Evolutionary conservation across 768 basidiomycete genomes (phyloP), one percentile per base, ranked within the genome.

Genomic region (Candolleomyces efflorescens): DNA sequence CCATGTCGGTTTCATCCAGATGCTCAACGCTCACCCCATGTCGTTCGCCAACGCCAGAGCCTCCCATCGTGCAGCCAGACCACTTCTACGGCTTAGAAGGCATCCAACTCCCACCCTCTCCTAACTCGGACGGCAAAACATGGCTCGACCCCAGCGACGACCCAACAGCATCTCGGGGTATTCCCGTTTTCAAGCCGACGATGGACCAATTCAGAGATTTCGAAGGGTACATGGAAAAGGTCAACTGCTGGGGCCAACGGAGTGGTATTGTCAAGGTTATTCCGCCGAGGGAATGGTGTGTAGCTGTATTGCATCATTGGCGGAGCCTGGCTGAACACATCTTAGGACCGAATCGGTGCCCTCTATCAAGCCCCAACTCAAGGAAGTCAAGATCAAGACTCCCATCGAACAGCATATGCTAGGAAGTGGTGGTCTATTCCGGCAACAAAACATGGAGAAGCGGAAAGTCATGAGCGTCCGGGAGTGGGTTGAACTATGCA

Each of bases 261-360:
- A 94, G 92, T 62, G 97, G 97, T 22, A 96, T 98, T 62, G 89
- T 95, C 60, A 99, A 99, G 73, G 84, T 99, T 61, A 89, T 99
- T 59, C 96, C 96, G 27, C 96, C 96, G 4, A 84, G 85, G 65
- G 91, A 96, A 78, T 98, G 95, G 95, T 92, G 32, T 32, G 32
- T 32, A 32, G 11, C 32, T 7, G 5, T 2, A 32, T 32, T 32
- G 32, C 6, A 32, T 32, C 32, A 11, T 5, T 32, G 2, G 32
- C 11, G 32, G 32, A 32, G 32, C 32, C 11, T 5, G 11, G 11
- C 32, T 32, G 32, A 32, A 32, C 32, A 32, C 32, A 50, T 58
- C 57, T 52, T 54, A 81, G 94, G 94, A 81, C 80, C 24, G 82
- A 84, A 53, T 71, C 86, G 2, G 74, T 98, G 20, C 93, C 94